Evolutionary conservation across 2,329 filamentous ascomycete genomes (phyloP).

Genomic region (Didymella pinodella): DNA sequence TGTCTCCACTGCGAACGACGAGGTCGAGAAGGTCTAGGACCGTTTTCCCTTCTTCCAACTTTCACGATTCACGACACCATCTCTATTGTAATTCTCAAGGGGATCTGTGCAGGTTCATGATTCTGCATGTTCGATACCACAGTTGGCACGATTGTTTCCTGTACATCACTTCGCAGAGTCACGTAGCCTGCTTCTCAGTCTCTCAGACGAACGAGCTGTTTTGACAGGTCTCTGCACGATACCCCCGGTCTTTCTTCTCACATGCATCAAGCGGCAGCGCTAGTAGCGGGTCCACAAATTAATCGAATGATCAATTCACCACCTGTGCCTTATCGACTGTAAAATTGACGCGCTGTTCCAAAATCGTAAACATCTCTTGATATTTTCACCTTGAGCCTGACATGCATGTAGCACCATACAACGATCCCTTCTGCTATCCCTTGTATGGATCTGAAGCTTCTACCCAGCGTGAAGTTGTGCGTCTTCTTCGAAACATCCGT

Average conservation of each 20-base stretch:
- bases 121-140: conserved; percentile 33
- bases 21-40: conserved; percentile 42
- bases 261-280: conserved; percentile 20
- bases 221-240: conserved; percentile 34
- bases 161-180: conserved; percentile 36
- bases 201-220: conserved; percentile 22
- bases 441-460: background rate
- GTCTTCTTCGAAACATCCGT: background rate
- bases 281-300: conserved; percentile 11
- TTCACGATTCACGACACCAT: conserved; percentile 20
- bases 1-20: conserved; percentile 24
- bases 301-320: background rate
- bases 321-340: background rate
- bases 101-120: conserved; percentile 15
- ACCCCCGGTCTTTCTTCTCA: conserved; percentile 26
- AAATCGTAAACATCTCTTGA: background rate
- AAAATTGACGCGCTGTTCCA: conserved; percentile 1
- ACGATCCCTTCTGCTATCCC: background rate
- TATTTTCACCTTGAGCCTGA: conserved; percentile 1
- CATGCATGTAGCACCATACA: conserved; percentile 6
- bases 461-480: conserved; percentile 11
- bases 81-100: conserved; percentile 22
- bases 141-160: conserved; percentile 23
- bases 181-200: conserved; percentile 27
- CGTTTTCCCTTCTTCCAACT: background rate